These are phyloP conservation scores for Claviceps fusiformis DNA, from an alignment of 2,329 filamentous ascomycete genomes.

Conservation along the genomic window DNA sequence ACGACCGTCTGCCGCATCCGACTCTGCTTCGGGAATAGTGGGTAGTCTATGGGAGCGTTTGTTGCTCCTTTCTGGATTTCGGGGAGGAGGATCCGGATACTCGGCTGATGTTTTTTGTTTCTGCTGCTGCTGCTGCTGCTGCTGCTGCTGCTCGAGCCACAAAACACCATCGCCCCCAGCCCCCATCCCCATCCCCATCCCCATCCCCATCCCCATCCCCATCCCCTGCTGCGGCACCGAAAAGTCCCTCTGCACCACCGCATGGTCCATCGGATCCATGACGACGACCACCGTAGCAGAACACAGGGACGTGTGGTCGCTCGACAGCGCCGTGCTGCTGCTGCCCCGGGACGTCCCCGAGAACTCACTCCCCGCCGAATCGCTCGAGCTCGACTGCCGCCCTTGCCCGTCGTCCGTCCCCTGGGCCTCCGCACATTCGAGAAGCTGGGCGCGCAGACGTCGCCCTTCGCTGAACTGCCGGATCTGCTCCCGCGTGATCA, in stretches of 20 bases:
- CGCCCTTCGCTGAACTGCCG: not conserved
- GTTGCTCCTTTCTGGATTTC: slow-evolving; percentile 17
- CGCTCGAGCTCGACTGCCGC: slow-evolving; percentile 2
- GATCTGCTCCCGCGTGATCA: slow-evolving; percentile 15
- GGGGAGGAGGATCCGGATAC: not conserved
- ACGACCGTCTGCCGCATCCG: not conserved
- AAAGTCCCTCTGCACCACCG: slow-evolving; percentile 2
- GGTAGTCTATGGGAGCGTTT: slow-evolving; percentile 22
- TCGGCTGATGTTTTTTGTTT: slow-evolving; percentile 13
- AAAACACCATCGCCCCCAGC: not conserved
- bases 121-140: not conserved
- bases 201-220: not conserved
- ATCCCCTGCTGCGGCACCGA: not conserved
- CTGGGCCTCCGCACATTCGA: not conserved
- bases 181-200: too few relatives aligned
- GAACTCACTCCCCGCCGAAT: not conserved
- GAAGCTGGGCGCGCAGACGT: not conserved
- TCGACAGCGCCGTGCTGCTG: not conserved
- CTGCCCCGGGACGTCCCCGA: not conserved
- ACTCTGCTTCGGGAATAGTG: slow-evolving; percentile 4
- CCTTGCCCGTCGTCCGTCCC: not conserved
- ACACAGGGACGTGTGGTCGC: not conserved
- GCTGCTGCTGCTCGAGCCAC: not conserved
- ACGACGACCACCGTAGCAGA: not conserved
- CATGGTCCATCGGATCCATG: slow-evolving; percentile 1